Evolutionary conservation across 2,329 filamentous ascomycete species (phyloP), one percentile per base, ranked within the genome.

Genomic region (Colletotrichum shisoi): DNA sequence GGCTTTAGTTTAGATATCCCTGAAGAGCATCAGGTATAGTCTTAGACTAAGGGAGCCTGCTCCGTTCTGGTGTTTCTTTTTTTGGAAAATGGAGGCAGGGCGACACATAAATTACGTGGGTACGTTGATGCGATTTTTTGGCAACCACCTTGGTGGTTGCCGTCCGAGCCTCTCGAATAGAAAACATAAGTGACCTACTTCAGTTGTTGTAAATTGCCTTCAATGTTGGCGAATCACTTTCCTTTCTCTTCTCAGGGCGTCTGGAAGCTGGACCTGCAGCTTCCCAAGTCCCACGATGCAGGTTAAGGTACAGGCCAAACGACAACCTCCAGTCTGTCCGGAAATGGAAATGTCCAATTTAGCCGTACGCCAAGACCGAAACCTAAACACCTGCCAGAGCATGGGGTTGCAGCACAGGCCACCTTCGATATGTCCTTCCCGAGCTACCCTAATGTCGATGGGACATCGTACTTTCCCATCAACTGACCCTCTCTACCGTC

Each of bases 1-100:
- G 54, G n/a, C 46, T 54, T 34, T 54, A 60, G 60, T 54, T 45
- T 21, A 67, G 60, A 53, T 48, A 67, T 48, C 46, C 60, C 39
- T 63, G 64, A 24, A 15, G 24, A 67, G 39, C 57, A 31, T 12
- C 37, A 53, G 46, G 13, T 48, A n/a, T 8, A n/a, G 4, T 53
- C 17, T n/a, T 8, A 3, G n/a, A 15, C 27, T 15, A 34, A 34
- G 31, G 24, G 27, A 49, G 21, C 27, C 21, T 34, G 31, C n/a
- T n/a, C 27, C 27, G 45, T 31, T 49, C 15, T 49, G 37, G 19
- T 49, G 15, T 44, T 31, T 34, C 27, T 37, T 34, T 24, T 24
- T 27, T 7, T n/a, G 4, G 15, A 39, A 44, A 27, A 13, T 9
- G n/a, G 42, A 48, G 44, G n/a, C 56, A 46, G 27, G 56, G n/a